Percentiles rank a stretch among this genome's conserved stretches.
Conservation (phyloP, 495 filamentous ascomycete genomes). For the Xylaria acuta region DNA sequence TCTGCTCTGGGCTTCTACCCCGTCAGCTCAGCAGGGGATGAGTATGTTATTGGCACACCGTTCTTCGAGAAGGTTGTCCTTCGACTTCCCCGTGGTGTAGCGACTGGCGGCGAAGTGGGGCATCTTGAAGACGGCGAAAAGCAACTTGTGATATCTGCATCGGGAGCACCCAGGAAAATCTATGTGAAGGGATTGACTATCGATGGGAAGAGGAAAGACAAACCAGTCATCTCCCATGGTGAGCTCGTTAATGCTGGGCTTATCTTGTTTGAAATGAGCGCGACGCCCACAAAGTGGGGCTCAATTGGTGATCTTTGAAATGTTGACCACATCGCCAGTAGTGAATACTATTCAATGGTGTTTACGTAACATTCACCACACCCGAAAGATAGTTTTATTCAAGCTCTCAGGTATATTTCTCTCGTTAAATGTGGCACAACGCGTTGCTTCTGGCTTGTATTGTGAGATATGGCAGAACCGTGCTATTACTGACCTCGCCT, state of each 20-base stretch:
- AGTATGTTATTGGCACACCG: constrained; percentile 40
- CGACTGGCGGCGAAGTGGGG: constrained; percentile 30
- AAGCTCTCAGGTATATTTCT: not conserved
- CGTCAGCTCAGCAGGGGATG: constrained; percentile 38
- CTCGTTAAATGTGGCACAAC: not conserved
- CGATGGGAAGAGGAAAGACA: constrained; percentile 34
- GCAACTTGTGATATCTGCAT: constrained; percentile 36
- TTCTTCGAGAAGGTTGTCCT: constrained; percentile 41
- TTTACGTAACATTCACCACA: not conserved
- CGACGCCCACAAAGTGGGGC: constrained; percentile 37
- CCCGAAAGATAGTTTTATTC: not conserved
- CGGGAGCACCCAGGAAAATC: constrained; percentile 31
- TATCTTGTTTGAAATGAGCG: constrained; percentile 41
- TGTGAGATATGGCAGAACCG: too few species aligned
- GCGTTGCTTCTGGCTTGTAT: too few species aligned
- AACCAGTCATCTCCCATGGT: constrained; percentile 35
- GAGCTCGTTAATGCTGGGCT: constrained; percentile 36
- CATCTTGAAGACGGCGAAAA: constrained; percentile 16
- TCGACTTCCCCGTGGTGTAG: constrained; percentile 30
- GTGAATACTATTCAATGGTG: not conserved
- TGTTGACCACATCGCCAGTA: not conserved
- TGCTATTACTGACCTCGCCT: too few species aligned
- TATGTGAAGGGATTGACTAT: constrained; percentile 40
- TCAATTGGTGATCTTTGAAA: constrained; percentile 28
- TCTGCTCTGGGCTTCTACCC: constrained; percentile 42